A percentile compares a stretch with the other conserved stretches of the same genome.
These are phyloP conservation scores for Cladorrhinum sp. DNA, from an alignment of 2,329 filamentous ascomycete species.

Conservation along the genomic window DNA sequence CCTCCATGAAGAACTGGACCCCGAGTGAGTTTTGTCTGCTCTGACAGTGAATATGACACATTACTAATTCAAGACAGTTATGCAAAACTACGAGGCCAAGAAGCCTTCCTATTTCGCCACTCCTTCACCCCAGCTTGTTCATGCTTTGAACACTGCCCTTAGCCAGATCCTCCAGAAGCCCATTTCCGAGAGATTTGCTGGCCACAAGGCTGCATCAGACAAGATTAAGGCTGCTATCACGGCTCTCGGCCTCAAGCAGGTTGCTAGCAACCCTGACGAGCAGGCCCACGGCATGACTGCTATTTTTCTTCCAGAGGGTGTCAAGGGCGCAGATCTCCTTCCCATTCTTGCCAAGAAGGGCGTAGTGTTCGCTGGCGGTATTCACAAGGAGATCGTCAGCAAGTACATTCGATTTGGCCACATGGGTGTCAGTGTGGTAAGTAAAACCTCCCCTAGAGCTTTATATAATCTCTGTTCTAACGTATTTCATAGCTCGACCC, in stretches of 20 bases:
- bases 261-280: slow-evolving; percentile 80
- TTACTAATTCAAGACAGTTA: slow-evolving; percentile 54
- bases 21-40: slow-evolving; percentile 59
- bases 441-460: slow-evolving; percentile 32
- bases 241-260: slow-evolving; percentile 79
- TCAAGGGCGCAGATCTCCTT: slow-evolving; percentile 78
- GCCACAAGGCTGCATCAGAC: slow-evolving; percentile 75
- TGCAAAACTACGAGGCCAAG: slow-evolving; percentile 98
- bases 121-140: slow-evolving; percentile 88
- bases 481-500: slow-evolving; percentile 60
- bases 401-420: slow-evolving; percentile 96
- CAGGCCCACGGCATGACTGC: slow-evolving; percentile 98
- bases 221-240: slow-evolving; percentile 80
- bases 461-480: slow-evolving; percentile 20
- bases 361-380: slow-evolving; percentile 88
- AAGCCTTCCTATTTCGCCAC: slow-evolving; percentile 98
- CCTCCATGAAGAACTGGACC: slow-evolving; percentile 94
- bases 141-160: slow-evolving; percentile 85
- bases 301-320: slow-evolving; percentile 84
- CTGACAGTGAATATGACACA: not conserved
- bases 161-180: slow-evolving; percentile 80
- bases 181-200: slow-evolving; percentile 76
- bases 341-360: slow-evolving; percentile 82
- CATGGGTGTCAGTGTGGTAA: slow-evolving; percentile 88
- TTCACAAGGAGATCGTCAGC: slow-evolving; percentile 91